These are phyloP conservation scores for Fomitopsis betulina DNA, from an alignment of 1,284 basidiomycete genomes.

Conservation along the genomic window DNA sequence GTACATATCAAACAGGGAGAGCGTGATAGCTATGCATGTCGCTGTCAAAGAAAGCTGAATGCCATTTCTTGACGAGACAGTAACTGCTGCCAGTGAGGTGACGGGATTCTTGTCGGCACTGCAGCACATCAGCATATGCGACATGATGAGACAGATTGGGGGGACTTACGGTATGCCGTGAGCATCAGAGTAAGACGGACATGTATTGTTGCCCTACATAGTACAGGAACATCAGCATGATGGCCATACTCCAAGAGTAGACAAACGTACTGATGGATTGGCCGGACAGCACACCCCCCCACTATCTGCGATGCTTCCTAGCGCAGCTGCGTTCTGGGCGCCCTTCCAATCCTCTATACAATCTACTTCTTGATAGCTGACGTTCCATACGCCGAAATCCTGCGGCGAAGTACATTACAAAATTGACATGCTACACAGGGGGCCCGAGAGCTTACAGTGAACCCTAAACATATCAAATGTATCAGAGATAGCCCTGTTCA, in stretches of 20 bases:
- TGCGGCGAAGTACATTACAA: slow-evolving; percentile 19
- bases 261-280: slow-evolving; percentile 48
- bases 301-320: slow-evolving; percentile 60
- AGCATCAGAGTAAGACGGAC: slow-evolving; percentile 67
- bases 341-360: slow-evolving; percentile 62
- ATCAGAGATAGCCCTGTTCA: neutral
- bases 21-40: neutral
- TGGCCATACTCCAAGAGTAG: neutral
- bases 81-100: neutral
- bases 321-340: slow-evolving; percentile 47
- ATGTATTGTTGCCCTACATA: slow-evolving; percentile 48
- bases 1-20: neutral
- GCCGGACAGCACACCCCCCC: slow-evolving; percentile 65
- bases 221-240: neutral
- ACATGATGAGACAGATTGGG: neutral
- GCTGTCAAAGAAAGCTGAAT: neutral
- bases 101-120: slow-evolving; percentile 3
- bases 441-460: slow-evolving; percentile 30
- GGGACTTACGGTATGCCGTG: slow-evolving; percentile 60
- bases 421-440: too few species aligned
- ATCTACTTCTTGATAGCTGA: slow-evolving; percentile 58
- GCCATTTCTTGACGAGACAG: neutral
- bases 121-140: neutral
- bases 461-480: slow-evolving; percentile 27
- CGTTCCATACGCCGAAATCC: slow-evolving; percentile 84